A percentile compares a stretch with the other conserved stretches of the same genome.
Evolutionary conservation across 164 flowering plant genomes (phyloP).

Genomic region (Vitis rotundifolia): DNA sequence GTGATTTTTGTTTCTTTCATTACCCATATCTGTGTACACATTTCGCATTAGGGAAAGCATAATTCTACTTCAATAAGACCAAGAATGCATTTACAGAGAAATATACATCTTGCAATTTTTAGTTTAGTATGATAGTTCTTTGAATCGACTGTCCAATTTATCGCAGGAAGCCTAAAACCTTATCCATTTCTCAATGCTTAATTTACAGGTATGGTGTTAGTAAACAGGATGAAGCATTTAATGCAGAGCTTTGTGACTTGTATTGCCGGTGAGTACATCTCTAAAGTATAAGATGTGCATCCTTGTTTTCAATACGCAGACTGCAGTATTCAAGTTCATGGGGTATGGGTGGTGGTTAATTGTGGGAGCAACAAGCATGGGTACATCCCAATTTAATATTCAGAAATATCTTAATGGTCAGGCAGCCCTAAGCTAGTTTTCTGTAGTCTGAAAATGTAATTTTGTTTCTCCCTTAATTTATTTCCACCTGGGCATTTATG

Average conservation of each 20-base stretch:
- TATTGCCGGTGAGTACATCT: slow-evolving; percentile 60
- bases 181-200: slow-evolving; percentile 2
- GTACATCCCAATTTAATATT: background rate
- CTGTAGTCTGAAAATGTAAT: background rate
- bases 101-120: too few relatives aligned
- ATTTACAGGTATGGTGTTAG: slow-evolving; percentile 82
- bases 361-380: too few relatives aligned
- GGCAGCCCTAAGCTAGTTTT: background rate
- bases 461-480: background rate
- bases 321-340: too few relatives aligned
- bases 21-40: background rate
- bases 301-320: too few relatives aligned
- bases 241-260: slow-evolving; percentile 83
- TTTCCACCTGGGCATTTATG: background rate
- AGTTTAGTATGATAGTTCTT: too few relatives aligned
- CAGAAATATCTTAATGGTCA: background rate
- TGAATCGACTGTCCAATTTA: too few relatives aligned
- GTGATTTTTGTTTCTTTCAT: background rate
- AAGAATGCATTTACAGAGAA: too few relatives aligned
- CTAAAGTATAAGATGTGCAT: too few relatives aligned
- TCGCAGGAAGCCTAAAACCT: too few relatives aligned
- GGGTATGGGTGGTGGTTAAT: too few relatives aligned
- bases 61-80: too few relatives aligned
- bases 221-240: slow-evolving; percentile 85
- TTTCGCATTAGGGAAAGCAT: too few relatives aligned